phyloP scores from a whole-genome alignment of 306 rosid species.

The Sicyos edulis region DNA sequence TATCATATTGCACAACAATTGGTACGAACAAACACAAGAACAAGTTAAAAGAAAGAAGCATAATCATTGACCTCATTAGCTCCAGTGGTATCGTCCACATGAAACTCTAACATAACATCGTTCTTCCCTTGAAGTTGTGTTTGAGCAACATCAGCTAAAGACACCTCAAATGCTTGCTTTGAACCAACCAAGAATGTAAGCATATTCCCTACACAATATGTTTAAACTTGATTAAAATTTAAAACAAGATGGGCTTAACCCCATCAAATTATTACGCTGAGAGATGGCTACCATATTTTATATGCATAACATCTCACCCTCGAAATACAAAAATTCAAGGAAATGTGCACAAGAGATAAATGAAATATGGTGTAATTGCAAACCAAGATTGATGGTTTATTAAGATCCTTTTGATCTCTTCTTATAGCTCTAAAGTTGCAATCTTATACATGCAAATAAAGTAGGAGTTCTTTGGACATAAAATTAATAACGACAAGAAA shows the following conservation, averaged over 20 bases:
- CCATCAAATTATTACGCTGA: not conserved
- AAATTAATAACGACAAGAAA: not conserved
- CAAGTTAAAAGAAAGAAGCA: not conserved
- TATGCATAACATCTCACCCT: not conserved
- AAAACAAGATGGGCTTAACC: not conserved
- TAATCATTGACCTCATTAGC: constrained; percentile 73
- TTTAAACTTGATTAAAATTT: not conserved
- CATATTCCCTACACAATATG: constrained; percentile 58
- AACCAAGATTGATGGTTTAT: not conserved
- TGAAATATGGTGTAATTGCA: not conserved
- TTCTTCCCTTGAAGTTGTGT: constrained; percentile 93
- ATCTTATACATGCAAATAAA: constrained; percentile 2
- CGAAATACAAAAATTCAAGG: not conserved
- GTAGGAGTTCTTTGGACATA: not conserved
- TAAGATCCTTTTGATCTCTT: not conserved
- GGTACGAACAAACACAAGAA: not conserved
- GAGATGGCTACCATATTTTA: not conserved
- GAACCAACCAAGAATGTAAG: constrained; percentile 81
- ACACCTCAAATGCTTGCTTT: constrained; percentile 96
- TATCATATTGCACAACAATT: constrained; percentile 9
- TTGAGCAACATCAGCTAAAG: constrained; percentile 94
- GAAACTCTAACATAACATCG: constrained; percentile 89
- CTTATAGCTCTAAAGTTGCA: not conserved
- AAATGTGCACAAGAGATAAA: not conserved
- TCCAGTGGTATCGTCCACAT: constrained; percentile 95